A percentile compares a stretch with the other conserved stretches of the same genome.
phyloP scores from a whole-genome alignment of 768 basidiomycete species.

The Termitomyces sp. region DNA sequence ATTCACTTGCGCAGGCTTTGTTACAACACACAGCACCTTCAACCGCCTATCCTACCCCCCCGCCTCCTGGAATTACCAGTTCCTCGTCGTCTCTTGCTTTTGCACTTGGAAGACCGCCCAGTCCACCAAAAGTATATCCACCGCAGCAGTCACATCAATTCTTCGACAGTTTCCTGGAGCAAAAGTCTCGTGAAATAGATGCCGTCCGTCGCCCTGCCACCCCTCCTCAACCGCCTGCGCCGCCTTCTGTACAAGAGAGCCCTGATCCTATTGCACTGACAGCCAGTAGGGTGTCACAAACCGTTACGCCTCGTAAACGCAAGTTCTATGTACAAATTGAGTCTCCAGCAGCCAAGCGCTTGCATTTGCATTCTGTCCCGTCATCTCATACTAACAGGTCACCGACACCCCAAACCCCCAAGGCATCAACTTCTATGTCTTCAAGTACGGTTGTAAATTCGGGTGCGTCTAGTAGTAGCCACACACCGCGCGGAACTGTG shows the following conservation, averaged over 20 bases:
- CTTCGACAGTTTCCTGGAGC: slow-evolving; percentile 62
- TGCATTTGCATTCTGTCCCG: slow-evolving; percentile 32
- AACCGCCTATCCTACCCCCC: slow-evolving; percentile 67
- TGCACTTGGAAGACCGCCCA: slow-evolving; percentile 49
- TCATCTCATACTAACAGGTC: slow-evolving; percentile 15
- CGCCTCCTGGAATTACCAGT: slow-evolving; percentile 57
- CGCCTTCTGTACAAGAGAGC: slow-evolving; percentile 32
- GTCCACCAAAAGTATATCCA: slow-evolving; percentile 29
- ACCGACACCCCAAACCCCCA: slow-evolving; percentile 25
- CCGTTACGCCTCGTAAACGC: slow-evolving; percentile 64
- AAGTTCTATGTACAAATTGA: slow-evolving; percentile 55
- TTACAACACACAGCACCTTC: slow-evolving; percentile 59
- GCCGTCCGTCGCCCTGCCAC: slow-evolving; percentile 18
- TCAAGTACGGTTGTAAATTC: not conserved
- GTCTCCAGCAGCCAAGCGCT: slow-evolving; percentile 63
- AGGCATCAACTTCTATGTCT: slow-evolving; percentile 12
- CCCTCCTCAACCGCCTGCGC: slow-evolving; percentile 14
- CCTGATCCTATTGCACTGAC: slow-evolving; percentile 53
- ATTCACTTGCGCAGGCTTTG: slow-evolving; percentile 57
- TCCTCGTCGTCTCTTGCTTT: slow-evolving; percentile 72
- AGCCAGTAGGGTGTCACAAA: slow-evolving; percentile 17
- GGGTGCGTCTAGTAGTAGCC: slow-evolving; percentile 14
- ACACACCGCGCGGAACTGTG: slow-evolving; percentile 28
- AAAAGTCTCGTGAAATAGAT: slow-evolving; percentile 42
- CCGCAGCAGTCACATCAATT: slow-evolving; percentile 59